Evolutionary conservation across 768 basidiomycete genomes (phyloP).

Genomic region (Termitomyces eurrhizus): DNA sequence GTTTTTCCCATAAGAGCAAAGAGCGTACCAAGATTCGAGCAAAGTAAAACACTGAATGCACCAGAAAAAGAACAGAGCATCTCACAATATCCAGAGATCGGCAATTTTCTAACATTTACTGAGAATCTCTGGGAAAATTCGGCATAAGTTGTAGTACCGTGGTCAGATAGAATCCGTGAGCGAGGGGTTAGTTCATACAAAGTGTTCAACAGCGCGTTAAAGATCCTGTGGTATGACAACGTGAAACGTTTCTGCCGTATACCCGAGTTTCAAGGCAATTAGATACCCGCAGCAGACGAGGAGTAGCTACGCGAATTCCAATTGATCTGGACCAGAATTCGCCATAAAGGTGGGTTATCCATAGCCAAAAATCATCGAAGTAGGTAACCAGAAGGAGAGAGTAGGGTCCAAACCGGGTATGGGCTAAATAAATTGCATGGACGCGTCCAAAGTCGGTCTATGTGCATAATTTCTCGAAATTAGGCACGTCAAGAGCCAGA

Average conservation of each 20-base stretch:
- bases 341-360: no score
- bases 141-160: background rate
- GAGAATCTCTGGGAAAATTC: no score
- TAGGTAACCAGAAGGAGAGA: background rate
- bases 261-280: background rate
- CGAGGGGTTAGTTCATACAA: background rate
- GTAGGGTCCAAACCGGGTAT: background rate
- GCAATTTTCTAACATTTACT: background rate
- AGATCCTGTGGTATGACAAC: background rate
- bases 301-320: background rate
- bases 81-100: background rate
- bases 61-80: background rate
- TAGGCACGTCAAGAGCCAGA: background rate
- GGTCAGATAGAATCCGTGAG: background rate
- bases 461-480: background rate
- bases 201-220: background rate
- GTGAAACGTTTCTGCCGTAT: background rate
- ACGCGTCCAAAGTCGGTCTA: background rate
- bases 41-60: background rate
- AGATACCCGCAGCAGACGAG: background rate
- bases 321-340: background rate
- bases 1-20: background rate
- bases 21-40: background rate
- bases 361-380: background rate
- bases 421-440: no score